A percentile compares a stretch with the other conserved stretches of the same genome.
These are phyloP conservation scores for Trametes sanguinea DNA, from an alignment of 768 basidiomycete genomes.

Conservation along the genomic window DNA sequence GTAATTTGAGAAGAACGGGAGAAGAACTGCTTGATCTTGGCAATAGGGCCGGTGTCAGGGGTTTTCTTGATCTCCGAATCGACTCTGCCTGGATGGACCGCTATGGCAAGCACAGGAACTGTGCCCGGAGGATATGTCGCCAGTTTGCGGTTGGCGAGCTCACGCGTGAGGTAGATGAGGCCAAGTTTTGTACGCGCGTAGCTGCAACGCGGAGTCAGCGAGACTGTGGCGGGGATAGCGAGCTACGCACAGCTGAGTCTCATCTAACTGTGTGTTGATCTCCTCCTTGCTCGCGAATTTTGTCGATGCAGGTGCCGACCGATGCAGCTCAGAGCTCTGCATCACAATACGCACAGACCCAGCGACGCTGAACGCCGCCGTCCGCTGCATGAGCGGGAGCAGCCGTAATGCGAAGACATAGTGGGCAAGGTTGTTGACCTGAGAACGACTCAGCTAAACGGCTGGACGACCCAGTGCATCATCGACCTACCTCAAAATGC, in stretches of 20 bases:
- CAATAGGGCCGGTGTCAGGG: slow-evolving; percentile 28
- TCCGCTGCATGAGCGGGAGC: slow-evolving; percentile 32
- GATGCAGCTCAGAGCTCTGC: slow-evolving; percentile 32
- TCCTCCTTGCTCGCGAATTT: slow-evolving; percentile 30
- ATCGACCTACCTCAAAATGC: slow-evolving; percentile 27
- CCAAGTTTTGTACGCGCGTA: slow-evolving; percentile 33
- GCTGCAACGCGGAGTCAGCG: slow-evolving; percentile 2
- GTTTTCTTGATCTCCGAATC: slow-evolving; percentile 29
- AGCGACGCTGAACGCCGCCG: slow-evolving; percentile 24
- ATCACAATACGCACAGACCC: slow-evolving; percentile 31
- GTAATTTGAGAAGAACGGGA: slow-evolving; percentile 21
- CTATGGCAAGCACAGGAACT: slow-evolving; percentile 26
- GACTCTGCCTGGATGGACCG: slow-evolving; percentile 32
- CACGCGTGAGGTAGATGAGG: slow-evolving; percentile 27
- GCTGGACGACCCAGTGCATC: not conserved
- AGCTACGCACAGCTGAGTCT: slow-evolving; percentile 22
- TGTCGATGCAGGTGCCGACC: slow-evolving; percentile 24
- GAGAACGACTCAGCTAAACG: no score
- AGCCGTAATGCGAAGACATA: slow-evolving; percentile 28
- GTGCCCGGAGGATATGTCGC: slow-evolving; percentile 16
- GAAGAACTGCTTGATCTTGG: slow-evolving; percentile 26
- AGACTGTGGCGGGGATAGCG: not conserved
- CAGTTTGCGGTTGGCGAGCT: slow-evolving; percentile 28
- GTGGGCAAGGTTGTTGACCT: slow-evolving; percentile 33
- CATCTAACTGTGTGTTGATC: slow-evolving; percentile 26